A percentile compares a stretch with the other conserved stretches of the same genome.
Evolutionary conservation across 495 filamentous ascomycete genomes (phyloP).

Genomic region (Penicilliopsis zonata): DNA sequence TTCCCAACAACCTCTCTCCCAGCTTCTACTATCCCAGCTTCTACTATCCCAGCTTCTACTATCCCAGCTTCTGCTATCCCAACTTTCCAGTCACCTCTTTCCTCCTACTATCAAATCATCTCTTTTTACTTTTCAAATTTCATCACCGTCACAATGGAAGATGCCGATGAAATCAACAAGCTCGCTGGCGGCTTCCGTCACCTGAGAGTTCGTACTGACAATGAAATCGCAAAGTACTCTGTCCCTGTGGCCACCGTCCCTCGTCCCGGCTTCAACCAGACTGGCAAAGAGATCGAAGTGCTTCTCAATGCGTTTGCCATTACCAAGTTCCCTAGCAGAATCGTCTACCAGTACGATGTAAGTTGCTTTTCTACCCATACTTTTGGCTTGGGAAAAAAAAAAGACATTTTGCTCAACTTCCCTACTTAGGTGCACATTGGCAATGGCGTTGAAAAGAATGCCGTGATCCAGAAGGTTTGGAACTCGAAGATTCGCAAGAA

Average conservation of each 20-base stretch:
- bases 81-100: neutral
- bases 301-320: conserved; percentile 66
- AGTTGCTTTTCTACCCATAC: conserved; percentile 21
- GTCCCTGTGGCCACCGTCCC: conserved; percentile 16
- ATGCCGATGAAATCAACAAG: conserved; percentile 9
- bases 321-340: conserved; percentile 31
- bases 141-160: conserved; percentile 9
- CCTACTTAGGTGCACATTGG: conserved; percentile 47
- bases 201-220: conserved; percentile 11
- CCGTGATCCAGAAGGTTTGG: conserved; percentile 65
- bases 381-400: neutral
- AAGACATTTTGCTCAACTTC: conserved; percentile 2
- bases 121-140: conserved; percentile 1
- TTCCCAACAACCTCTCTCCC: neutral
- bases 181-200: conserved; percentile 15
- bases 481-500: conserved; percentile 42
- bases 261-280: conserved; percentile 42
- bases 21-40: neutral
- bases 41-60: neutral
- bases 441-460: conserved; percentile 46
- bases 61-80: neutral
- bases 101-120: conserved; percentile 4
- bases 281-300: conserved; percentile 46
- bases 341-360: conserved; percentile 80
- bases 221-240: conserved; percentile 15